phyloP scores from a whole-genome alignment of 305 asterid species.

The Coffea humblotiana region DNA sequence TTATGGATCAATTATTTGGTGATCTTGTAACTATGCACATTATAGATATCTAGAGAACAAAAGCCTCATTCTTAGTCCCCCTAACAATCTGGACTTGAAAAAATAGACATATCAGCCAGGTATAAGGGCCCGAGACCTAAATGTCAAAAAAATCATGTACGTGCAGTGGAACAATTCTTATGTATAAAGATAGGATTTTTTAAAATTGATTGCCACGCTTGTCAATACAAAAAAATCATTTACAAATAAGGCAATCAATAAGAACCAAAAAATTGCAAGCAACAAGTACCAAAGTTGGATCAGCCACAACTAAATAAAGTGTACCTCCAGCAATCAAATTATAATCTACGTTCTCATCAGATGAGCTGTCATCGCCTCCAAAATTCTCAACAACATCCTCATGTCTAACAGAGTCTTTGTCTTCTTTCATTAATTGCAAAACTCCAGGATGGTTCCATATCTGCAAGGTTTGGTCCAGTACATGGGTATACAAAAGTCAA shows the following conservation, averaged over 20 bases:
- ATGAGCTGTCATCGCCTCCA: constrained; percentile 80
- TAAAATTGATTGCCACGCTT: too few relatives aligned
- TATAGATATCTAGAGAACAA: neutral
- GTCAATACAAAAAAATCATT: neutral
- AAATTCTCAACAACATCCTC: constrained; percentile 66
- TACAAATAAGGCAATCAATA: neutral
- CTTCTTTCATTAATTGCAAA: constrained; percentile 82
- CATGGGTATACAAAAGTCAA: neutral
- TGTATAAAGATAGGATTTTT: neutral
- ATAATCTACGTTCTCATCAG: constrained; percentile 77
- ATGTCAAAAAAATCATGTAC: neutral
- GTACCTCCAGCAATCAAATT: constrained; percentile 83
- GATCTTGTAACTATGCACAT: neutral
- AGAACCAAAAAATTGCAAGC: neutral
- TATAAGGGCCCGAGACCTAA: neutral
- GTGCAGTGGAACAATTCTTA: neutral
- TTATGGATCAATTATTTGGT: neutral
- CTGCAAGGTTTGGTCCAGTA: constrained; percentile 35
- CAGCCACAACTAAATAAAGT: neutral
- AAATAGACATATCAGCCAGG: neutral
- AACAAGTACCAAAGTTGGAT: constrained; percentile 1
- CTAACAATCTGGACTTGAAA: neutral
- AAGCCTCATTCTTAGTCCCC: neutral
- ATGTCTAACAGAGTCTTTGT: constrained; percentile 58
- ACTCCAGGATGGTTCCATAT: constrained; percentile 99